Evolutionary conservation across 176 grass and related monocot genomes (phyloP).

Genomic region (Carex littledalei): DNA sequence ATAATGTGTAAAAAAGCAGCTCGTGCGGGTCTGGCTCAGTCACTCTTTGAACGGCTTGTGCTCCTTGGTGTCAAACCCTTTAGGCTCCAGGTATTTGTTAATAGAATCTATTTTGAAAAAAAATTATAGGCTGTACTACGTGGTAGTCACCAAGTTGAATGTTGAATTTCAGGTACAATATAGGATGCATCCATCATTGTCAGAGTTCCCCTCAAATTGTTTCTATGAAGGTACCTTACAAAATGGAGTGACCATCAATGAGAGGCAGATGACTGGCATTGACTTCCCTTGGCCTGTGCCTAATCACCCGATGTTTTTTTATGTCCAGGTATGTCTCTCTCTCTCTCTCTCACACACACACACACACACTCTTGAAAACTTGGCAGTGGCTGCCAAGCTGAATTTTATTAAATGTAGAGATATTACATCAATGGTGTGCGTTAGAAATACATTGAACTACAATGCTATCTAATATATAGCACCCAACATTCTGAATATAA

Average conservation of each 20-base stretch:
- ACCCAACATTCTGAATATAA: not conserved
- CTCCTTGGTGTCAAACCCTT: conserved; percentile 97
- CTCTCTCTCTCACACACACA: not conserved
- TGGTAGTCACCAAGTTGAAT: not conserved
- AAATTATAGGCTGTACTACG: not conserved
- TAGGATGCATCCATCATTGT: conserved; percentile 96
- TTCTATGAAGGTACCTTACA: conserved; percentile 99
- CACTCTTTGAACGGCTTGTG: conserved; percentile 95
- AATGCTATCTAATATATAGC: not conserved
- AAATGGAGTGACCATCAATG: conserved; percentile 98
- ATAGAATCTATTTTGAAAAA: not conserved
- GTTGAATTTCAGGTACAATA: conserved; percentile 78
- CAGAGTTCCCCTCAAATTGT: conserved; percentile 97
- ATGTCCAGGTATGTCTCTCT: conserved; percentile 69
- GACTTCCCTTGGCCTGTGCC: conserved; percentile 99
- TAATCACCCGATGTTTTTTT: conserved; percentile 99
- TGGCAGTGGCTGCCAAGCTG: not conserved
- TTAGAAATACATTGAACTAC: not conserved
- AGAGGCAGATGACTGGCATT: conserved; percentile 84
- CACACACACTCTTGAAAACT: not conserved
- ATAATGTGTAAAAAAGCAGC: conserved; percentile 99
- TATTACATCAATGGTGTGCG: not conserved
- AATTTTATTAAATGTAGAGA: not conserved
- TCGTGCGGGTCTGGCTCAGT: conserved; percentile 87
- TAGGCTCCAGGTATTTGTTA: conserved; percentile 74